A percentile compares a stretch with the other conserved stretches of the same genome.
These are phyloP conservation scores for Penicillium digitatum DNA, from an alignment of 2,329 filamentous ascomycete genomes.

Conservation along the genomic window DNA sequence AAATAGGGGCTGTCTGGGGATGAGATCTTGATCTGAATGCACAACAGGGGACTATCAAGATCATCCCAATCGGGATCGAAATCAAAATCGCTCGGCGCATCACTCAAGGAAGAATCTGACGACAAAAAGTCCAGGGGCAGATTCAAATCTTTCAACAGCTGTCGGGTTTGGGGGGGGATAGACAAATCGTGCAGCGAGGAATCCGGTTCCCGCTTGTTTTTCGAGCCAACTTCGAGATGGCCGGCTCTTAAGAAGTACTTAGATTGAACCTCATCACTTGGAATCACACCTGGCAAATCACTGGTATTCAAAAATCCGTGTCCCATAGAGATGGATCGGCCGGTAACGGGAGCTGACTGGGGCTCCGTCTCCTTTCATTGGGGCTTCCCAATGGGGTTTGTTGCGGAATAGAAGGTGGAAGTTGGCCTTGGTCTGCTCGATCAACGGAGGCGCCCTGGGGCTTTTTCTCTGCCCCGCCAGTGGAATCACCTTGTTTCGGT, in stretches of 20 bases:
- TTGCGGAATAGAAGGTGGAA: not conserved
- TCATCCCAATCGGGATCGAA: constrained; percentile 8
- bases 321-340: constrained; percentile 18
- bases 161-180: constrained; percentile 14
- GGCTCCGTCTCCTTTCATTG: not conserved
- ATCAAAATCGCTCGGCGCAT: constrained; percentile 33
- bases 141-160: constrained; percentile 14
- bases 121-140: constrained; percentile 21
- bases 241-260: constrained; percentile 30
- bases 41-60: not conserved
- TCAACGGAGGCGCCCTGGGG: too few relatives aligned
- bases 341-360: constrained; percentile 6
- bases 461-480: not conserved
- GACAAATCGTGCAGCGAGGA: not conserved
- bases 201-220: not conserved
- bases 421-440: not conserved
- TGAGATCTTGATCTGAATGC: not conserved
- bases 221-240: not conserved
- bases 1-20: not conserved
- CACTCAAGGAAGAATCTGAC: constrained; percentile 35
- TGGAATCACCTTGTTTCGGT: not conserved
- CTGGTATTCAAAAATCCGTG: constrained; percentile 38
- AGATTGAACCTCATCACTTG: constrained; percentile 40
- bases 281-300: constrained; percentile 38
- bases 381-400: not conserved